phyloP scores from a whole-genome alignment of 192 early-diverging fungal species.

The Gryganskiella cystojenkinii region DNA sequence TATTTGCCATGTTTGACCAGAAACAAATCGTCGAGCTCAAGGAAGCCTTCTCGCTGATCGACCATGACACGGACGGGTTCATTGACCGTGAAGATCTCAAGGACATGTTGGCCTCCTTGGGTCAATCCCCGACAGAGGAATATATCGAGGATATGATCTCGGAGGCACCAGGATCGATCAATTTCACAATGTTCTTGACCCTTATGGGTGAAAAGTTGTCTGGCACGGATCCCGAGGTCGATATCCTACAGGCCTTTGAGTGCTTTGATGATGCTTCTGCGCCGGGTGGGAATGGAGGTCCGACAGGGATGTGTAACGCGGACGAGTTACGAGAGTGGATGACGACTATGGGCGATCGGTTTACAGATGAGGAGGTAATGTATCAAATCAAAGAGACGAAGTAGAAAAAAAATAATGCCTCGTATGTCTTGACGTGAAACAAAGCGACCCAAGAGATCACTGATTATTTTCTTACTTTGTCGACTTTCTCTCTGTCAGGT shows the following conservation, averaged over 20 bases:
- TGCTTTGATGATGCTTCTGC: conserved; percentile 79
- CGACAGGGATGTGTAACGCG: conserved; percentile 82
- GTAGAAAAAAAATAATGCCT: neutral
- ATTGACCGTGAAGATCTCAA: conserved; percentile 94
- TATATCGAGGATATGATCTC: conserved; percentile 91
- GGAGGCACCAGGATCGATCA: conserved; percentile 91
- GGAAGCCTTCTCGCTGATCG: conserved; percentile 96
- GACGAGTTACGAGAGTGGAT: conserved; percentile 87
- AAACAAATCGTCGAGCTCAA: conserved; percentile 97
- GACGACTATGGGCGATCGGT: conserved; percentile 95
- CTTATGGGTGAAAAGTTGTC: conserved; percentile 94
- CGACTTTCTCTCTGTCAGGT: conserved; percentile 59
- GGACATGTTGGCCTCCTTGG: conserved; percentile 62
- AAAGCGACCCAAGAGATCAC: neutral
- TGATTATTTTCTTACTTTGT: neutral
- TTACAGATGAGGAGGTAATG: conserved; percentile 88
- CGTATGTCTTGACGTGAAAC: neutral
- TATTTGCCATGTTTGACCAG: conserved; percentile 98
- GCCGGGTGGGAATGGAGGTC: conserved; percentile 32
- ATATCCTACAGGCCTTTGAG: conserved; percentile 93
- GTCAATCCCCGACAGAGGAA: conserved; percentile 70
- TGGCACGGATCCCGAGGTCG: conserved; percentile 91
- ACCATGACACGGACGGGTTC: conserved; percentile 92
- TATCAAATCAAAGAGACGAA: neutral
- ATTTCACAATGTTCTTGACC: conserved; percentile 98